These are phyloP conservation scores for Trichosporon coremiiforme DNA, from an alignment of 1,284 basidiomycete genomes.

Conservation along the genomic window DNA sequence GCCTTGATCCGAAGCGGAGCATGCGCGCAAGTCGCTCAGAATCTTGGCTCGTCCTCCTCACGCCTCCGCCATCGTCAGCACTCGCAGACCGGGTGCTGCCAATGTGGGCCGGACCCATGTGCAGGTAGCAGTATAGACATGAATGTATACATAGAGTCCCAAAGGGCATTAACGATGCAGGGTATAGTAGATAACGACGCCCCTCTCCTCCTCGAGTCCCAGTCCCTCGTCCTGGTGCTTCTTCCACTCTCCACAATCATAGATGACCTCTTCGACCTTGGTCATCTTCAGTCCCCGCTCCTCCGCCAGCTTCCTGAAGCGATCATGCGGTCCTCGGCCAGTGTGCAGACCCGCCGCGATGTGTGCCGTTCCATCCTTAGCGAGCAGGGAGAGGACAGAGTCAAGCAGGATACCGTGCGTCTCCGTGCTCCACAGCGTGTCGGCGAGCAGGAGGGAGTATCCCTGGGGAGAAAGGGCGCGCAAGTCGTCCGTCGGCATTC, in stretches of 20 bases:
- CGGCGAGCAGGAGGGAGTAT: conserved; percentile 59
- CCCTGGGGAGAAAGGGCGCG: conserved; percentile 27
- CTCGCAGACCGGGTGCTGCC: too few relatives aligned
- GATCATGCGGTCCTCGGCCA: conserved; percentile 48
- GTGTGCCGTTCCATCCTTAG: conserved; percentile 39
- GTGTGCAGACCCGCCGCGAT: conserved; percentile 54
- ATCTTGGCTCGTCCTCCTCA: too few relatives aligned
- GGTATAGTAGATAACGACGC: conserved; percentile 51
- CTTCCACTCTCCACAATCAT: conserved; percentile 42
- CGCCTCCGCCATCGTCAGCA: too few relatives aligned
- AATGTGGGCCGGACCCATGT: not conserved
- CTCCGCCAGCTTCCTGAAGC: conserved; percentile 41
- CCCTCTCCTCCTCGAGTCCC: conserved; percentile 46
- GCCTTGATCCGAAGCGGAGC: too few relatives aligned
- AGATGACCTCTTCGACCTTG: conserved; percentile 41
- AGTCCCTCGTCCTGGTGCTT: conserved; percentile 22
- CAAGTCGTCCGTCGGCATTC: conserved; percentile 34
- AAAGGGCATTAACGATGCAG: conserved; percentile 24
- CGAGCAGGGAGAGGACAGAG: conserved; percentile 43
- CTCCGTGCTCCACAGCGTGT: conserved; percentile 54
- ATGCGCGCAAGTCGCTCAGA: too few relatives aligned
- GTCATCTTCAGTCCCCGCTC: conserved; percentile 34
- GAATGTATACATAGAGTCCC: not conserved
- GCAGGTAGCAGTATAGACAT: not conserved
- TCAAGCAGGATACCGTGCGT: conserved; percentile 44